Evolutionary conservation across 805 yeast species (phyloP).

Genomic region (Pichia phayaonensis): DNA sequence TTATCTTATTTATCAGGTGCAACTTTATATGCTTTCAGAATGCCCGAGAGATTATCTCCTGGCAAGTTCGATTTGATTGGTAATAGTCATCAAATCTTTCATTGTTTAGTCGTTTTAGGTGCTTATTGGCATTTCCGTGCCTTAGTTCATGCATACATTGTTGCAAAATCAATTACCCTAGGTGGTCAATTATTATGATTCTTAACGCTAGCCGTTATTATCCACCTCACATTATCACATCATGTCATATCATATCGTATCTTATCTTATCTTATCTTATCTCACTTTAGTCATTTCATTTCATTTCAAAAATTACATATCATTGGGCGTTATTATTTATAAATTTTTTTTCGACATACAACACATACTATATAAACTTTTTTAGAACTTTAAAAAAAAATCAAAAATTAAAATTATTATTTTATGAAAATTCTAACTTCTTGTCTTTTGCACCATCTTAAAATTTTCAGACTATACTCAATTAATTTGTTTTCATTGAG

Average conservation of each 20-base stretch:
- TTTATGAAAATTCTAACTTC: conserved; percentile 65
- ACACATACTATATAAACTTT: background rate
- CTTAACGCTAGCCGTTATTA: background rate
- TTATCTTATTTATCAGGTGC: conserved; percentile 75
- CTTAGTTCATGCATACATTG: conserved; percentile 46
- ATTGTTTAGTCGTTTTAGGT: conserved; percentile 68
- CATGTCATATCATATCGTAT: background rate
- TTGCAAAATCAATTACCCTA: conserved; percentile 31
- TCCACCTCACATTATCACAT: background rate
- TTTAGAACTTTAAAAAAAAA: background rate
- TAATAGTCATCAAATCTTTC: conserved; percentile 82
- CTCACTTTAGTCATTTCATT: background rate
- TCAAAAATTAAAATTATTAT: background rate
- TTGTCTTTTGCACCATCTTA: conserved; percentile 69
- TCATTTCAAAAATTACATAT: background rate
- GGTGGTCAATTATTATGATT: conserved; percentile 3
- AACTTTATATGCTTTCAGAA: conserved; percentile 61
- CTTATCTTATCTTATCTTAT: background rate
- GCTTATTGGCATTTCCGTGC: conserved; percentile 68
- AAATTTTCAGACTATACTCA: conserved; percentile 53
- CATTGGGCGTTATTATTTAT: background rate
- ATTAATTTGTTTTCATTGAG: conserved; percentile 48
- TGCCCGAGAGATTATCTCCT: conserved; percentile 66
- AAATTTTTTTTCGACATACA: background rate
- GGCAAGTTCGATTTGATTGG: conserved; percentile 66